A percentile compares a stretch with the other conserved stretches of the same genome.
Conservation (phyloP, 2,329 filamentous ascomycete species). For the Fusarium aywerte region DNA sequence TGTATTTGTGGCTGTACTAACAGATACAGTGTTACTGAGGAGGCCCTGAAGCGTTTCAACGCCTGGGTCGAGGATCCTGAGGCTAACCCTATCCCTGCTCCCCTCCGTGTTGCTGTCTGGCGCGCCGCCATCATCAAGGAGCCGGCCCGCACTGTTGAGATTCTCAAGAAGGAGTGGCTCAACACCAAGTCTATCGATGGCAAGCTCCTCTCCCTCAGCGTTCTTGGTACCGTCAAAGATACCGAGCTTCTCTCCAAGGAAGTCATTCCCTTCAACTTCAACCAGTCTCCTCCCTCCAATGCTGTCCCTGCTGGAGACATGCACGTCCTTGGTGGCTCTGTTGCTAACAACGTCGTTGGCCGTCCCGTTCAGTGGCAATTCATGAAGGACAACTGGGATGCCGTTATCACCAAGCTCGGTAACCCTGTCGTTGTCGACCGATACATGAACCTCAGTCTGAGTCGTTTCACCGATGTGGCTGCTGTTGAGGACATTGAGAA, state of each 20-base stretch:
- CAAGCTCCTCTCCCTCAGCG: constrained; percentile 83
- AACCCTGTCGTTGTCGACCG: constrained; percentile 92
- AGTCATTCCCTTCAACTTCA: constrained; percentile 83
- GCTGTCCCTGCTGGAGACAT: constrained; percentile 88
- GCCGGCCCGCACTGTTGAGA: constrained; percentile 74
- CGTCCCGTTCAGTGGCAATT: constrained; percentile 86
- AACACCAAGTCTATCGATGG: constrained; percentile 88
- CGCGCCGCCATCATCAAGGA: constrained; percentile 77
- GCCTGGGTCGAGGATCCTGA: constrained; percentile 79
- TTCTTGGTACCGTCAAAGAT: constrained; percentile 79
- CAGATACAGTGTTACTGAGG: constrained; percentile 68
- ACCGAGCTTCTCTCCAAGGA: constrained; percentile 71
- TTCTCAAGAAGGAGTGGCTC: constrained; percentile 86
- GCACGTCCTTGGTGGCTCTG: constrained; percentile 79
- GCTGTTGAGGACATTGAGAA: constrained; percentile 78
- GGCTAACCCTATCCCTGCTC: constrained; percentile 78
- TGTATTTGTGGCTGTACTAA: constrained; percentile 37
- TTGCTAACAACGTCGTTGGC: constrained; percentile 78
- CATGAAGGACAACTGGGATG: constrained; percentile 84
- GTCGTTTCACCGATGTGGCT: constrained; percentile 78
- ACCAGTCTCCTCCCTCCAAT: constrained; percentile 65
- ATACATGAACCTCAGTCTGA: constrained; percentile 81
- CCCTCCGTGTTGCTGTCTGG: constrained; percentile 83
- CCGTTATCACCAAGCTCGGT: constrained; percentile 74
- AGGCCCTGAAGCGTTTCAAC: constrained; percentile 82